Base-by-base conservation (phyloP, 306 rosid species). In the Casuarina cunninghamiana region DNA sequence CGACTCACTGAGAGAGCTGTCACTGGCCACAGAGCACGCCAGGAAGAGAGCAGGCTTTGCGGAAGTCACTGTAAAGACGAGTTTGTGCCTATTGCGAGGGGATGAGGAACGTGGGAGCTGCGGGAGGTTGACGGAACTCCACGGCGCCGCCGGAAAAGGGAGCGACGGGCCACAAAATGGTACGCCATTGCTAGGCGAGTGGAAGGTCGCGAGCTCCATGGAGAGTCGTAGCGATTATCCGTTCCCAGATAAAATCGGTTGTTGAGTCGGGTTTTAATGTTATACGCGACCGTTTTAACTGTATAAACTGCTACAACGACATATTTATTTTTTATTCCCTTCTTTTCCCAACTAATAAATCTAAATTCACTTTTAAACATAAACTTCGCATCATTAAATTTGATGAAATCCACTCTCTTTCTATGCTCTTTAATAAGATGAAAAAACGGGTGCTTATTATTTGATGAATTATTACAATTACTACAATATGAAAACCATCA, bases 1-100 rank as follows among this genome's bases (percentile, higher is more conserved):
- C 15, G 69, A 74, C 83, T 76, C 74, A 90, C 93, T 3, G 61
- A 88, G 72, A 78, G 57, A 4, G 38, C 69, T 75, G 51, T 45
- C 75, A 26, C 84, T 80, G 77, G 83, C 45, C 66, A 74, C 39
- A 3, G 86, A 84, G 77, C 89, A 77, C 35, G 75, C 49, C n/a
- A 54, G 6, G 72, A 84, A 41, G 70, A 21, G 71, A 35, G 66
- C 67, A n/a, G 66, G 79, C 38, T 58, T 67, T 26, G 41, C 77
- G 5, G 51, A 42, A 69, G 73, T 50, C 38, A 55, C 65, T n/a
- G 65, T 4, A 43, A 61, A 8, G 68, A 58, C 5, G 3, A 68
- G 39, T 37, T 13, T 55, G 79, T 42, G 77, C 2, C 45, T 53
- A 35, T 17, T 21, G 26, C 19, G 15, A 44, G 11, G 19, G 53